These are phyloP conservation scores for Ophiocytium majus DNA, from an alignment of 352 stramenopile genomes.

Conservation along the genomic window DNA sequence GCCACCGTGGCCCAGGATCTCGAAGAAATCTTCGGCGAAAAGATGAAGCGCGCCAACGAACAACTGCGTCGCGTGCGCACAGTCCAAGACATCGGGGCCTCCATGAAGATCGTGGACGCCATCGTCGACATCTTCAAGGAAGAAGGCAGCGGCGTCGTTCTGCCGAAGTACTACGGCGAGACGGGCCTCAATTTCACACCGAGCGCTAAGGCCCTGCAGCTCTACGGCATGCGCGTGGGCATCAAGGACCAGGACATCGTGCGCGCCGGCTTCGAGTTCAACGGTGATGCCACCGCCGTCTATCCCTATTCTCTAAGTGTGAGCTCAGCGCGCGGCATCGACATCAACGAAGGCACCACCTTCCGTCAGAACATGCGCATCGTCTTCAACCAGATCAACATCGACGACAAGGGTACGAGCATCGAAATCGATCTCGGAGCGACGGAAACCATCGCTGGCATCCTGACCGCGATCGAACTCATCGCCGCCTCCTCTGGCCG, in stretches of 20 bases:
- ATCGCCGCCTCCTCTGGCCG: too few species aligned
- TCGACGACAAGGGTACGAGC: neutral
- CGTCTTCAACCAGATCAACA: neutral
- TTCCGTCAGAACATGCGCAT: neutral
- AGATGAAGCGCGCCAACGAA: neutral
- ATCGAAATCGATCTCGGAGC: neutral
- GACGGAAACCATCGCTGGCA: neutral
- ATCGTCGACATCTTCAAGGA: slow-evolving; percentile 3
- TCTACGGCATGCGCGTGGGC: neutral
- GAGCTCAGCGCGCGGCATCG: neutral
- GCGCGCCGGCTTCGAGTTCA: neutral
- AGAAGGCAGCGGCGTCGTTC: neutral
- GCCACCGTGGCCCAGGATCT: neutral
- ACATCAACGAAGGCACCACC: neutral
- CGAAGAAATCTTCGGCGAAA: neutral
- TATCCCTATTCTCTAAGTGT: neutral
- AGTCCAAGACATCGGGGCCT: neutral
- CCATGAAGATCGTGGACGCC: neutral
- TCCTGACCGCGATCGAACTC: too few species aligned
- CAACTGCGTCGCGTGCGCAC: neutral
- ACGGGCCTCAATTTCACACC: neutral
- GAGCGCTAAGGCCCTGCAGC: neutral
- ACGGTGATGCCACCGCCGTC: neutral
- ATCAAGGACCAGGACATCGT: neutral
- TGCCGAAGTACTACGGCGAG: neutral